Percentiles rank a stretch among this genome's conserved stretches.
These are phyloP conservation scores for Podila epicladia DNA, from an alignment of 192 early-diverging fungal genomes.

Conservation along the genomic window DNA sequence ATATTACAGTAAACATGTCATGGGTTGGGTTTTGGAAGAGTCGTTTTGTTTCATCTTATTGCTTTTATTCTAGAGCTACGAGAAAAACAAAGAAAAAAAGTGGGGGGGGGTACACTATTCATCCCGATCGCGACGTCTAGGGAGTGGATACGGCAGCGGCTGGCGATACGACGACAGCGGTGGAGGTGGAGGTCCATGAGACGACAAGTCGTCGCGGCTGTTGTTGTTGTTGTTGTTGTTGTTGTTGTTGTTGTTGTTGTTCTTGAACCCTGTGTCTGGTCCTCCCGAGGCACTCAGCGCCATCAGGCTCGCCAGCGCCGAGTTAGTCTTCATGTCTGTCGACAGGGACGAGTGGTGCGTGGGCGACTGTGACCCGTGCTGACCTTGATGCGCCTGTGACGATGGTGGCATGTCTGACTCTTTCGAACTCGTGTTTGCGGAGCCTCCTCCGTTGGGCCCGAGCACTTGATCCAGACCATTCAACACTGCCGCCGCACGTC, in stretches of 20 bases:
- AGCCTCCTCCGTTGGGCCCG: constrained; percentile 22
- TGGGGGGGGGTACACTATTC: too few relatives aligned
- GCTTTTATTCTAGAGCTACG: neutral
- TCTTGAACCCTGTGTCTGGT: neutral
- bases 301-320: constrained; percentile 46
- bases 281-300: constrained; percentile 38
- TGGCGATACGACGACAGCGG: neutral
- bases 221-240: neutral
- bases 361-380: neutral
- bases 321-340: constrained; percentile 30
- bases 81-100: neutral
- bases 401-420: neutral
- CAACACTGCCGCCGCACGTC: constrained; percentile 64
- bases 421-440: neutral
- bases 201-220: neutral
- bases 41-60: constrained; percentile 4
- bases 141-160: constrained; percentile 8
- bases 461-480: constrained; percentile 62
- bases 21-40: neutral
- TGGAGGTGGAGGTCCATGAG: neutral
- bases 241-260: neutral
- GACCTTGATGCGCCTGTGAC: neutral
- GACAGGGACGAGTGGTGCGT: neutral
- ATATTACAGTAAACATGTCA: neutral
- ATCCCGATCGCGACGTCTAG: constrained; percentile 10